Base-by-base conservation (phyloP, 495 filamentous ascomycete species). In the Penicillium simplicissimum region DNA sequence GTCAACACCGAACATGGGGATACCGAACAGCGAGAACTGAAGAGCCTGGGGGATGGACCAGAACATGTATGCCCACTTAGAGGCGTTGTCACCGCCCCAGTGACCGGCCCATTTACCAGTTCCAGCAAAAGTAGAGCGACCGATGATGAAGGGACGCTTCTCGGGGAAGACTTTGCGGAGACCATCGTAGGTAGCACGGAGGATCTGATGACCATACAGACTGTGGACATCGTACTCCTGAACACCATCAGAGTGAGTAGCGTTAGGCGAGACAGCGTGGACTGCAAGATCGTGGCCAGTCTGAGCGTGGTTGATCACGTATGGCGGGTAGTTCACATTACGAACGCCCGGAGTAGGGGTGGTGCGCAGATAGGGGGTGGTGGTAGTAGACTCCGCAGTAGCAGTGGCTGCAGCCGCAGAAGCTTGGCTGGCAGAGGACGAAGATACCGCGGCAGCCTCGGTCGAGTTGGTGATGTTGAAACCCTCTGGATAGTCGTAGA, bases 1-100 rank as follows among this genome's bases (percentile, higher is more conserved):
- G 61, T 93, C 90, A 8, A 87, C 84, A 13, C 92, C 92, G 60
- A 95, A 93, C 90, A 96, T 94, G 8, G 92, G 92, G 15, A 96
- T 88, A 49, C 90, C 91, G 61, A 92, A 94, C 8, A 96, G 81
- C 6, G 85, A 87, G 77, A 93, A 93, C 3, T 85, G 87, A 0
- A 96, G 75, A 0, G 90, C 91, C 71, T 96, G 92, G 0, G 90
- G 83, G 68, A 96, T 96, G 31, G 87, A 87, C 71, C 91, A 90
- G 74, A 77, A 88, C 86, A 93, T 87, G 59, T 81, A 86, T 4
- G 78, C 75, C 84, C 87, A 95, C 14, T 81, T 76, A 5, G 86
- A 87, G 40, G 76, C 76, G 67, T 96, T 96, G 69, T 96, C 92
- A 10, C 92, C 91, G 14, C 91, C 91, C 92, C 92, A 96, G 70